Conservation (phyloP, 1,284 basidiomycete species). For the Ustilago curta region DNA sequence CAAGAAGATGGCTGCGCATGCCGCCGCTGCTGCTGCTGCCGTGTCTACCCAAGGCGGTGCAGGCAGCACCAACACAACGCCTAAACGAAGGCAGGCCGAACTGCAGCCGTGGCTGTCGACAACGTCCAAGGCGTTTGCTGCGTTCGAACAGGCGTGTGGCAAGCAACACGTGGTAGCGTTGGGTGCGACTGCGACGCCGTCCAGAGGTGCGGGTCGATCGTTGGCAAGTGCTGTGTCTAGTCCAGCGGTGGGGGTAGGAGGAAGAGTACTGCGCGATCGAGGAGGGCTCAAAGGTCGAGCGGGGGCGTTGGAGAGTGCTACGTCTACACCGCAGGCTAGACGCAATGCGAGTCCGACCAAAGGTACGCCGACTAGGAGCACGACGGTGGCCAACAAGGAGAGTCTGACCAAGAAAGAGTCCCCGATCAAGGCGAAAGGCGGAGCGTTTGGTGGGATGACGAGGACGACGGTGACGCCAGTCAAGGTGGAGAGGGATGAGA, state of each 20-base stretch:
- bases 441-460: background rate
- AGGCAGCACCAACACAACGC: constrained; percentile 31
- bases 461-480: background rate
- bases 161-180: constrained; percentile 28
- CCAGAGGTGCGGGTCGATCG: background rate
- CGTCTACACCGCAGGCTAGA: constrained; percentile 10
- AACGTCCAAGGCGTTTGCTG: constrained; percentile 53
- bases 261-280: constrained; percentile 32
- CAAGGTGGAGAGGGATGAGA: background rate
- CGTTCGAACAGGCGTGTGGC: constrained; percentile 56
- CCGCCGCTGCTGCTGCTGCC: constrained; percentile 12
- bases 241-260: constrained; percentile 8
- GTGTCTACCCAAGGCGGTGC: background rate
- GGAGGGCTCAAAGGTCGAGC: constrained; percentile 8
- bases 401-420: constrained; percentile 5
- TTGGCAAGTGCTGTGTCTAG: constrained; percentile 10
- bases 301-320: constrained; percentile 6
- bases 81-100: constrained; percentile 43
- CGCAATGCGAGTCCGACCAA: constrained; percentile 24
- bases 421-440: constrained; percentile 10
- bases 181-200: constrained; percentile 8
- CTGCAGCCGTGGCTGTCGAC: constrained; percentile 47
- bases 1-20: constrained; percentile 53
- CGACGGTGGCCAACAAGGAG: background rate
- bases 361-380: constrained; percentile 13